Percentiles rank a stretch among this genome's conserved stretches.
These are phyloP conservation scores for Alternaria arborescens DNA, from an alignment of 2,329 filamentous ascomycete species.

Conservation along the genomic window DNA sequence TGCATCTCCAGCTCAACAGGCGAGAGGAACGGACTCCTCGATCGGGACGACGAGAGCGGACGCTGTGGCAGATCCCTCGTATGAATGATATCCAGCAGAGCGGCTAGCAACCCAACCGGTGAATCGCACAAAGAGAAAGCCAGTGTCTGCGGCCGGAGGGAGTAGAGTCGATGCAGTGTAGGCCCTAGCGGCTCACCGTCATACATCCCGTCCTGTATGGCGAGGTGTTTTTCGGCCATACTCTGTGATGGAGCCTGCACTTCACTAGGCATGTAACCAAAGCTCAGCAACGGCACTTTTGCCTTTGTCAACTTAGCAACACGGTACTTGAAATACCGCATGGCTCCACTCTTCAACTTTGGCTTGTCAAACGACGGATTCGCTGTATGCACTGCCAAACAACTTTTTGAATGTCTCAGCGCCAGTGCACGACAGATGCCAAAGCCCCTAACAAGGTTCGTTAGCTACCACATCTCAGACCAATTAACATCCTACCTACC, in stretches of 20 bases:
- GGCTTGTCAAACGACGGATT: constrained; percentile 65
- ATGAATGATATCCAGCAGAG: constrained; percentile 45
- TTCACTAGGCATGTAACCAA: constrained; percentile 66
- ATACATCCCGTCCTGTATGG: not conserved
- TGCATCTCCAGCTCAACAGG: constrained; percentile 41
- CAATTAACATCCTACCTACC: constrained; percentile 40
- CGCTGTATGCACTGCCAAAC: constrained; percentile 68
- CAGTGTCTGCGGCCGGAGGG: constrained; percentile 47
- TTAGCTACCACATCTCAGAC: not conserved
- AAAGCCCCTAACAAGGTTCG: constrained; percentile 49
- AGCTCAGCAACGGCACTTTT: constrained; percentile 57
- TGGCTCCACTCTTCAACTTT: constrained; percentile 53
- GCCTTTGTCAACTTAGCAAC: constrained; percentile 56
- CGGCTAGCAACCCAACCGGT: constrained; percentile 46
- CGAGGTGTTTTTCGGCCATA: not conserved
- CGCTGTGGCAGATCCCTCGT: constrained; percentile 25
- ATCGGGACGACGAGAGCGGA: constrained; percentile 28
- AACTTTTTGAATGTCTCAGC: constrained; percentile 58
- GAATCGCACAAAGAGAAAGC: constrained; percentile 52
- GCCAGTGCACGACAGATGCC: constrained; percentile 58
- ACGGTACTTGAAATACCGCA: constrained; percentile 65
- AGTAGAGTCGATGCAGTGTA: constrained; percentile 38
- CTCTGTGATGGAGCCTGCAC: constrained; percentile 39
- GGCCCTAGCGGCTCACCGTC: constrained; percentile 18
- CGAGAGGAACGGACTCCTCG: constrained; percentile 43